Percentiles rank a stretch among this genome's conserved stretches.
Evolutionary conservation across 2,329 filamentous ascomycete genomes (phyloP).

Genomic region (Fusarium bulbicola): DNA sequence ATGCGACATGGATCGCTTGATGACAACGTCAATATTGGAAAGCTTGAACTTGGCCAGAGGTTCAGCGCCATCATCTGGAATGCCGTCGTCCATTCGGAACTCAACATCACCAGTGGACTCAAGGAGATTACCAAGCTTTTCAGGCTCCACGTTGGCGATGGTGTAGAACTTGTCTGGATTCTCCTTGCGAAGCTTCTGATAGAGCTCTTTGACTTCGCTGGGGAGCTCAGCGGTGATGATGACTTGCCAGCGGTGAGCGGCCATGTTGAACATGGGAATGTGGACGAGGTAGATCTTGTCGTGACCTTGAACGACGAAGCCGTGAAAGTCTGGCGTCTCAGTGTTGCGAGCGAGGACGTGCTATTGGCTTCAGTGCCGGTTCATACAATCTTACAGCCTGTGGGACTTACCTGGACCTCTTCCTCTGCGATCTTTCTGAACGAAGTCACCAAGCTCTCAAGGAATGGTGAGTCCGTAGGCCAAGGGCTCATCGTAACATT

Average conservation of each 20-base stretch:
- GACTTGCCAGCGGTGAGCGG: constrained; percentile 1
- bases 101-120: neutral
- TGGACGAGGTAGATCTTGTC: neutral
- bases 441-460: neutral
- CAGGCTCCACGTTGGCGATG: neutral
- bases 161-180: neutral
- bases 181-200: neutral
- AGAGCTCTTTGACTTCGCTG: neutral
- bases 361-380: neutral
- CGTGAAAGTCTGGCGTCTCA: neutral
- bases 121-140: neutral
- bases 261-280: constrained; percentile 1
- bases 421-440: neutral
- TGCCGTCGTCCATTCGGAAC: neutral
- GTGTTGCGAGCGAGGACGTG: neutral
- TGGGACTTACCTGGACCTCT: neutral
- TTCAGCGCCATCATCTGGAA: neutral
- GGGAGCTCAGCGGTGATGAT: neutral
- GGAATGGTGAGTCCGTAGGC: neutral
- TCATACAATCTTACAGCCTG: no score
- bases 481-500: neutral
- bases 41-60: neutral
- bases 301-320: neutral
- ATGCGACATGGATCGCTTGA: neutral
- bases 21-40: accelerated